These are phyloP conservation scores for Mycena vulgaris DNA, from an alignment of 768 basidiomycete species.

Conservation along the genomic window DNA sequence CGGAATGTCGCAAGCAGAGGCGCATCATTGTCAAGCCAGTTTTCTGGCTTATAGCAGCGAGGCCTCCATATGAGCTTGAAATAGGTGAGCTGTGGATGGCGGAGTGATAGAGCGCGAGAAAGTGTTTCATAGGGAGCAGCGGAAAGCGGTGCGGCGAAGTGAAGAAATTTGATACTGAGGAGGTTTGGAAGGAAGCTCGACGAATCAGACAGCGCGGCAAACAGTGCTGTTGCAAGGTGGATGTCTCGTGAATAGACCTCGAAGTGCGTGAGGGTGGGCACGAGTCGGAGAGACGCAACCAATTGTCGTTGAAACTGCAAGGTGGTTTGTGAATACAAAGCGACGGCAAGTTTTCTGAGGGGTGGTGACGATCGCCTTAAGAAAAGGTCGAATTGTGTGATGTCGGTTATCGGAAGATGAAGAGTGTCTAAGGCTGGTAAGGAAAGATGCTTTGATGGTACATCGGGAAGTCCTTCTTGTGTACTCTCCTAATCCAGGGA, in stretches of 20 bases:
- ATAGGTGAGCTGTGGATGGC: not conserved
- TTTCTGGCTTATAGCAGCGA: not conserved
- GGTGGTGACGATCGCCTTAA: constrained; percentile 8
- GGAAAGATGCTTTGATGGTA: not conserved
- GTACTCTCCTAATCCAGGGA: too few relatives aligned
- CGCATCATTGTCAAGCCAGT: not conserved
- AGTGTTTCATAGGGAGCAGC: too few relatives aligned
- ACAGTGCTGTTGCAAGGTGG: too few relatives aligned
- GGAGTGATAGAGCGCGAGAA: not conserved
- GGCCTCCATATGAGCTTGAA: not conserved
- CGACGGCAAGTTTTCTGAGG: not conserved
- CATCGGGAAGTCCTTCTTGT: too few relatives aligned
- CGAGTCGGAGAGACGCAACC: not conserved
- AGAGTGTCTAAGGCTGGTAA: constrained; percentile 2
- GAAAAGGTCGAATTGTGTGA: not conserved
- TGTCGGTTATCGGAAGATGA: not conserved
- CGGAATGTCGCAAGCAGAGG: not conserved
- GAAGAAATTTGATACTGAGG: too few relatives aligned
- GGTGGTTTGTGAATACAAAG: too few relatives aligned
- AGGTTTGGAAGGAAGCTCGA: too few relatives aligned
- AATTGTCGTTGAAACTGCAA: not conserved
- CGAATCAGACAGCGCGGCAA: too few relatives aligned
- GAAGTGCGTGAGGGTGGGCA: constrained; percentile 3
- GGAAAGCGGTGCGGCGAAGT: too few relatives aligned
- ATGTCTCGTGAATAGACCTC: too few relatives aligned